Evolutionary conservation across 371 early-diverging fungal genomes (phyloP), one percentile per base, ranked within the genome.

Genomic region (Spraguea lophii): DNA sequence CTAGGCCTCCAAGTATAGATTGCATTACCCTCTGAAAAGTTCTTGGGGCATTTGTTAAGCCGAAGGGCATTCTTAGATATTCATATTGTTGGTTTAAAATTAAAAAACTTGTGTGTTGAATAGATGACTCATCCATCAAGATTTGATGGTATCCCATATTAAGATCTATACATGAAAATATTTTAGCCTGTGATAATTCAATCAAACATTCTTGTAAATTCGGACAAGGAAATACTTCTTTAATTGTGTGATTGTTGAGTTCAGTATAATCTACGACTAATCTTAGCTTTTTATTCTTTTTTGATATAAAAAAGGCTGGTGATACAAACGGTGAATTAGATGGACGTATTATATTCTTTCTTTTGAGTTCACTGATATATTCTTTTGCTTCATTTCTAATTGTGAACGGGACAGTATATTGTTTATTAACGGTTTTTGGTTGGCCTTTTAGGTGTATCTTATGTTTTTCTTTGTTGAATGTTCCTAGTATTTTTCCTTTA

Each of bases 51-150:
- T 66, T 70, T 0, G 46, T 54, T 16, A 73, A 52, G 0, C 73
- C 74, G 56, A 76, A 74, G 0, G 76, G 73, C 70, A 77, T 69
- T 0, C 73, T 72, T 6, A 47, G n/a, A 44, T 57, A 75, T 53
- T 73, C 58, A 27, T 52, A 78, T 0, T 54, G 52, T 0, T 75
- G 74, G n/a, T 46, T 57, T 2, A 60, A 41, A 0, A 74, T 70
- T 0, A 63, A 43, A 59, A 78, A 76, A 1, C 76, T 74, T 0
- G 77, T 76, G 22, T 76, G 73, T 32, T 26, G 16, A 2, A 40
- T 46, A 27, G 57, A 51, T 0, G n/a, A 47, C 37, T 53, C 26
- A 9, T 46, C 49, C 0, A 72, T 46, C 0, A 56, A 58, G 26
- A 72, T 49, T 55, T 73, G 73, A 32, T 72, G 56, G 52, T 73